Base-by-base conservation (phyloP, 1,284 basidiomycete species). In the Erythrobasidium hasegawianum region DNA sequence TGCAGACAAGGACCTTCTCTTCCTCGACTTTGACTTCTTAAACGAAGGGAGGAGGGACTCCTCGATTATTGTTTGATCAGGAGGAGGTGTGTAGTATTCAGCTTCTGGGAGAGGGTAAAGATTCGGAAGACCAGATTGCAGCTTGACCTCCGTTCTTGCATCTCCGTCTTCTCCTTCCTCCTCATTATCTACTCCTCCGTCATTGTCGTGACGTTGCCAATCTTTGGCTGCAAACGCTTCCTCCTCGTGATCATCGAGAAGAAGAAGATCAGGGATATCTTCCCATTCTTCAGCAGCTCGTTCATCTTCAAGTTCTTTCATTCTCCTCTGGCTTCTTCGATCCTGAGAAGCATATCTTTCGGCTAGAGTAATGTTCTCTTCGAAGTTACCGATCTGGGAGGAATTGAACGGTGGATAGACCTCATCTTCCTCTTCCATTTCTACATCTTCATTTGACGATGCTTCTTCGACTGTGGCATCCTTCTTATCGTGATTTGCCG, bases 61-160 rank as follows among this genome's bases (percentile, higher is more conserved):
- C 26, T 64, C 61, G 9, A 64, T 41, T 2, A 64, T 33, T n/a
- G 55, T 54, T 27, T 57, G 38, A 1, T 40, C 52, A 10, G 61
- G 29, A 2, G 53, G 39, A 8, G 52, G 38, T 18, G 14, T n/a
- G 16, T 39, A 27, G 5, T 56, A 53, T 9, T 43, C 39, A n/a
- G 55, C 52, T 39, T 45, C 26, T 45, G 53, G 61, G 27, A 64
- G 61, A 10, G 61, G 61, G 22, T 29, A 64, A 1, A 64, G 22
- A 18, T 38, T 22, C 9, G 54, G 61, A 2, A 62, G 26, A 55
- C 50, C 50, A 16, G 33, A 29, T 14, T 7, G 56, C 2, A 20
- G 39, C 24, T 41, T 38, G 33, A 1, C 22, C 10, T 8, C 26
- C 27, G 11, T 57, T 24, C 26, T 43, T 24, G n/a, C n/a, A n/a